Base-by-base conservation (phyloP, 345 rosid genomes). In the Diplotaxis tenuifolia region DNA sequence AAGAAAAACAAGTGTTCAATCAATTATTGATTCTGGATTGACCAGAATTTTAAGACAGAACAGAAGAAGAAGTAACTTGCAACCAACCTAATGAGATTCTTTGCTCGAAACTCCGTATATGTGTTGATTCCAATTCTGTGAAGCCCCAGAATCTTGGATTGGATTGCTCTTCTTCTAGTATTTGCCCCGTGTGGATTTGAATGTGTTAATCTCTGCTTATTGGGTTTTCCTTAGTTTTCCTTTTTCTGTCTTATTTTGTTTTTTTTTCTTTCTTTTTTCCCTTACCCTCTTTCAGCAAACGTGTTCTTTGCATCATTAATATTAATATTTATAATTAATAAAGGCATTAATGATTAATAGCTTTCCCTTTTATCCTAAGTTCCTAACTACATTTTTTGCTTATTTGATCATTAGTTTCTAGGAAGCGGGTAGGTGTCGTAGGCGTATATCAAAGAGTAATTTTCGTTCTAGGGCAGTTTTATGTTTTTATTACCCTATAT, bases 1-100 rank as follows among this genome's bases (percentile, higher is more conserved):
- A 80, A 11, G 25, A 58, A 72, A 62, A 74, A n/a, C 18, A 42
- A 42, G 50, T 42, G 50, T 42, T 42, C 18, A n/a, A 36, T 40
- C n/a, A n/a, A 12, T 12, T 38, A n/a, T 40, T 40, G 47, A 36
- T 10, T 40, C 4, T n/a, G 4, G 50, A 42, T 40, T n/a, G 16
- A 14, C 50, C 50, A 42, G 18, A 42, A 42, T n/a, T 42, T 42
- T 18, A n/a, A 42, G 50, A 42, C 50, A 42, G n/a, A 42, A 14
- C 49, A 40, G 49, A 40, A 42, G 7, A 42, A 29, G 34, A 42
- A 42, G 50, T 42, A 42, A 42, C 50, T 42, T 42, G 2, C 7
- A 36, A 36, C 42, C 5, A 40, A 42, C 50, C 50, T 42, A 42
- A 42, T 42, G 50, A 42, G 50, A 42, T n/a, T 42, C 16, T n/a